Conservation (phyloP, 2,329 filamentous ascomycete genomes). For the Tolypocladium pustulatum region DNA sequence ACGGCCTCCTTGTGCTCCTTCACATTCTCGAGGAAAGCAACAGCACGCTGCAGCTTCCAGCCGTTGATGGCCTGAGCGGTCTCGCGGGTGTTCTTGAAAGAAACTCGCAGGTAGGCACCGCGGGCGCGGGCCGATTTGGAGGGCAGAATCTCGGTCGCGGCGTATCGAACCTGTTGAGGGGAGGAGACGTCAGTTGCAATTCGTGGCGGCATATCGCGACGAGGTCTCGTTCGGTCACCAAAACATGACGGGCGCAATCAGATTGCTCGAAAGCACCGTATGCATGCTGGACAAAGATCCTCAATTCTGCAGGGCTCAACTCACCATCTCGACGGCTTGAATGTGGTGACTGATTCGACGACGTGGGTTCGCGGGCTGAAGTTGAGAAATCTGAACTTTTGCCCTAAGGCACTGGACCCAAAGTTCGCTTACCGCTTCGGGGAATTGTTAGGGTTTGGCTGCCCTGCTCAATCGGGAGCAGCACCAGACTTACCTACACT, state of each 20-base stretch:
- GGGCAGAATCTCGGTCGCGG: slow-evolving; percentile 75
- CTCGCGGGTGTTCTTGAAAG: slow-evolving; percentile 99
- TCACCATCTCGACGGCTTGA: slow-evolving; percentile 48
- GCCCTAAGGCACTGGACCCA: slow-evolving; percentile 27
- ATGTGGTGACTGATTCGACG: slow-evolving; percentile 44
- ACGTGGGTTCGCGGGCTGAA: slow-evolving; percentile 36
- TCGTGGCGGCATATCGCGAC: neutral
- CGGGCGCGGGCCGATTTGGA: slow-evolving; percentile 95
- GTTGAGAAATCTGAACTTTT: slow-evolving; percentile 37
- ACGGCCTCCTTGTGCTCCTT: slow-evolving; percentile 94
- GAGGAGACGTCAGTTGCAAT: neutral
- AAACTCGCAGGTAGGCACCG: slow-evolving; percentile 97
- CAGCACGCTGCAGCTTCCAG: slow-evolving; percentile 92
- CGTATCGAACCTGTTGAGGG: slow-evolving; percentile 75
- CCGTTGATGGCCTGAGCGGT: slow-evolving; percentile 99
- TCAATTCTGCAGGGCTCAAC: slow-evolving; percentile 16
- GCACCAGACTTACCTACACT: neutral
- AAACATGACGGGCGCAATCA: neutral
- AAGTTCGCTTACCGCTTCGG: slow-evolving; percentile 34
- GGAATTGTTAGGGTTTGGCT: slow-evolving; percentile 28
- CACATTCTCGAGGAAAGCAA: slow-evolving; percentile 97
- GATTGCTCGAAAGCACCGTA: neutral
- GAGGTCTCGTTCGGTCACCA: neutral
- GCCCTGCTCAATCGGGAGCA: slow-evolving; percentile 18
- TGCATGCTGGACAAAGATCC: neutral